phyloP scores from a whole-genome alignment of 2,329 filamentous ascomycete genomes.

The Fusarium sp. region DNA sequence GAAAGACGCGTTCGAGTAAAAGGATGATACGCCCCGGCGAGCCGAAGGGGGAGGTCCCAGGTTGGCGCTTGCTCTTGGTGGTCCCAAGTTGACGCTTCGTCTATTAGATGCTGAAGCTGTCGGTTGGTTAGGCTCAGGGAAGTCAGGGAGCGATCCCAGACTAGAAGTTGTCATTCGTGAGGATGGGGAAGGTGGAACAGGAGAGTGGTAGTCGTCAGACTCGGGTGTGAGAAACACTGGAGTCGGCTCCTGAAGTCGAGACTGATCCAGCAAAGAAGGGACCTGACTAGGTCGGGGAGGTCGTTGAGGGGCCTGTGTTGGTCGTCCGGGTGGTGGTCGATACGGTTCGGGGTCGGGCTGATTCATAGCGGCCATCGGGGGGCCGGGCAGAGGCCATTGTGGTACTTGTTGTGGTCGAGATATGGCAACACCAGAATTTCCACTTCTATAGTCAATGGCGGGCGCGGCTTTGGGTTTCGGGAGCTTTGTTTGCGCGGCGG shows the following conservation, averaged over 20 bases:
- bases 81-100: slow-evolving; percentile 61
- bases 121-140: slow-evolving; percentile 57
- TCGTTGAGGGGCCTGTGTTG: slow-evolving; percentile 63
- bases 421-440: slow-evolving; percentile 56
- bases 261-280: slow-evolving; percentile 68
- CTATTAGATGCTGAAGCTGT: slow-evolving; percentile 49
- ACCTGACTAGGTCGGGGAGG: slow-evolving; percentile 70
- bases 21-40: slow-evolving; percentile 70
- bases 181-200: slow-evolving; percentile 60
- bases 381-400: slow-evolving; percentile 64
- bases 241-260: slow-evolving; percentile 65
- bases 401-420: slow-evolving; percentile 63
- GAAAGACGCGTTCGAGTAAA: slow-evolving; percentile 73
- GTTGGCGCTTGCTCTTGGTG: slow-evolving; percentile 61
- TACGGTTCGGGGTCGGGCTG: slow-evolving; percentile 56
- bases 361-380: slow-evolving; percentile 50
- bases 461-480: slow-evolving; percentile 29
- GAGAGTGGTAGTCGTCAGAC: slow-evolving; percentile 51
- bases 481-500: slow-evolving; percentile 28
- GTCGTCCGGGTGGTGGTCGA: slow-evolving; percentile 61
- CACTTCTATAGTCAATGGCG: slow-evolving; percentile 33
- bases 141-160: slow-evolving; percentile 68
- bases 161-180: slow-evolving; percentile 65
- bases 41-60: slow-evolving; percentile 71
- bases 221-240: slow-evolving; percentile 58